A percentile compares a stretch with the other conserved stretches of the same genome.
These are phyloP conservation scores for Phytophthora idaei DNA, from an alignment of 352 stramenopile genomes.

Conservation along the genomic window DNA sequence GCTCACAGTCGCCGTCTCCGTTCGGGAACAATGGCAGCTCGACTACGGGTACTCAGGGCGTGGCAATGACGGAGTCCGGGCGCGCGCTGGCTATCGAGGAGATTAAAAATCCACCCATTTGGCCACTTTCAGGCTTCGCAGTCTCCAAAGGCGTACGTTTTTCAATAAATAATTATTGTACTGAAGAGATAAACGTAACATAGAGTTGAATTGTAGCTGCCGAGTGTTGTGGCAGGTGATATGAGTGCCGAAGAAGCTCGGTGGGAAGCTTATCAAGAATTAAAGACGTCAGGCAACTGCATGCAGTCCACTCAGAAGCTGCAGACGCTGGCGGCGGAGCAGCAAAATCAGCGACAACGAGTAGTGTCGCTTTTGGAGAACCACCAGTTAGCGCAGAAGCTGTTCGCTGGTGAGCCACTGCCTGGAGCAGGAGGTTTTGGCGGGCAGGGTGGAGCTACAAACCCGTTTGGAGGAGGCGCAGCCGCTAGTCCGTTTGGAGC, in stretches of 20 bases:
- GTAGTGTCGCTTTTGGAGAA: constrained; percentile 58
- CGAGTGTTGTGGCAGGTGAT: constrained; percentile 63
- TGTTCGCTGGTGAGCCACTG: constrained; percentile 61
- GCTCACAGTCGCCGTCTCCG: constrained; percentile 17
- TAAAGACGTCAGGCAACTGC: constrained; percentile 52
- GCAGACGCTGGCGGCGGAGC: constrained; percentile 44
- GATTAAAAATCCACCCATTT: constrained; percentile 54
- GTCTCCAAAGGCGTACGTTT: constrained; percentile 65
- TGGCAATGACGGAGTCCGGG: constrained; percentile 52
- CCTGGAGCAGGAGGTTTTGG: constrained; percentile 25
- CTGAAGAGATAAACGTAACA: not conserved
- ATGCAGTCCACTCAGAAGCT: constrained; percentile 49
- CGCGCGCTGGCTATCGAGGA: constrained; percentile 63
- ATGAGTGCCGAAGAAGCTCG: constrained; percentile 67
- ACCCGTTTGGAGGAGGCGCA: constrained; percentile 30
- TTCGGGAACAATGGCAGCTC: constrained; percentile 25
- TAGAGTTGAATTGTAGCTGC: constrained; percentile 37
- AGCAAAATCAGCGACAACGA: constrained; percentile 57
- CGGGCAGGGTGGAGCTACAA: constrained; percentile 16
- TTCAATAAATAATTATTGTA: not conserved
- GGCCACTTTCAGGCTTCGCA: constrained; percentile 69
- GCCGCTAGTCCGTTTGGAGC: constrained; percentile 28
- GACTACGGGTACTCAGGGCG: constrained; percentile 3
- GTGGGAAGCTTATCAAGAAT: constrained; percentile 65
- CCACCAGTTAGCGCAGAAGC: constrained; percentile 48